Evolutionary conservation across 768 basidiomycete genomes (phyloP), one percentile per base, ranked within the genome.

Genomic region (Cubamyces sp.): DNA sequence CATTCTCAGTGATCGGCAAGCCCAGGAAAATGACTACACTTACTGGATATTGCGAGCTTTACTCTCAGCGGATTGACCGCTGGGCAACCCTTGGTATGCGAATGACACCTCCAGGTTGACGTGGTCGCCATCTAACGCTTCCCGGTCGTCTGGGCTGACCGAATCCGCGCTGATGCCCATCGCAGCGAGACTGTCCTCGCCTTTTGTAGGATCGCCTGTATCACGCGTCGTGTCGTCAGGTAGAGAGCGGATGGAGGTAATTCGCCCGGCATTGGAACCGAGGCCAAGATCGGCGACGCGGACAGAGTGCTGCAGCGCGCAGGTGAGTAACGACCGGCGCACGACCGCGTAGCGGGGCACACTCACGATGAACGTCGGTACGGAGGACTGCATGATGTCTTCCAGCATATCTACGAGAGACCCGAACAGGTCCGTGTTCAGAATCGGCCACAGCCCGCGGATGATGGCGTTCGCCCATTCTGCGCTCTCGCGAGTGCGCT

Each of bases 391-490:
- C 68, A 86, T 80, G 18, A 82, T 78, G 66, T 84, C 84, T 73
- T 86, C 85, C 5, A 86, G 72, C 77, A 87, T 86, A 73, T 91
- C 89, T 16, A 84, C 77, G 37, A 85, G 58, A 5, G 81, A 75
- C 8, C 74, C 75, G 72, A 87, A 86, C 52, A 91, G 76, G 25
- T 84, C 79, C 3, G 91, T 89, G 69, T 91, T 89, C 62, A 91
- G 75, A 59, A 91, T 80, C 0, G 89, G 88, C 91, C 91, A 92
- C 11, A 92, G 71, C 3, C 82, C 79, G 41, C 76, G 73, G 25
- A 88, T 73, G 53, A 91, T 71, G 4, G 83, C 75, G 72, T 91
- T 91, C 37, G 90, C 78, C 91, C 90, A 92, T 65, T 86, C 84
- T 41, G 80, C 79, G 51, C 74, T 74, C 67, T 75, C 74, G 23